Evolutionary conservation across 2,329 filamentous ascomycete genomes (phyloP).

Genomic region (Fusarium solani-melongenae): DNA sequence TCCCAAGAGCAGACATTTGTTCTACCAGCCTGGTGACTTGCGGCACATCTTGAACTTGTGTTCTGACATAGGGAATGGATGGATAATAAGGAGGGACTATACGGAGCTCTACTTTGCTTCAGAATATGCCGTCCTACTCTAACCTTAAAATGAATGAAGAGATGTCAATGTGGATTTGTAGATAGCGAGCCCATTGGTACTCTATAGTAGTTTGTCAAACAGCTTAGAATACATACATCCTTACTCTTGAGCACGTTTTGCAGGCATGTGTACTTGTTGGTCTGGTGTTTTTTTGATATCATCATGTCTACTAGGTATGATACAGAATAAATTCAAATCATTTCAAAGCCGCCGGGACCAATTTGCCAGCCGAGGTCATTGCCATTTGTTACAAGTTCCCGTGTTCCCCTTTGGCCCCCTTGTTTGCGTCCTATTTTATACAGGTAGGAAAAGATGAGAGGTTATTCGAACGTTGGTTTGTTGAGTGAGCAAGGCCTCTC

Average conservation of each 20-base stretch:
- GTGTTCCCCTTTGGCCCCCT: background rate
- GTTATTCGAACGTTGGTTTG: background rate
- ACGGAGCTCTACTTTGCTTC: background rate
- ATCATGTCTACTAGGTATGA: slow-evolving; percentile 9
- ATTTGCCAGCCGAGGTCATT: background rate
- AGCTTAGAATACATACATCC: no score
- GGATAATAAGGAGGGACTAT: background rate
- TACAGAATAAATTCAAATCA: slow-evolving; percentile 20
- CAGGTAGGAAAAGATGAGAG: slow-evolving; percentile 2
- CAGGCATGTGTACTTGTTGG: background rate
- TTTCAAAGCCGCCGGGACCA: background rate
- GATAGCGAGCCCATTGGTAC: no score
- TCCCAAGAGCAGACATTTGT: background rate
- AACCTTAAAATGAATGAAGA: background rate
- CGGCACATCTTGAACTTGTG: background rate
- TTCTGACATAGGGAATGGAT: background rate
- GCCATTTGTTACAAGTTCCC: slow-evolving; percentile 1
- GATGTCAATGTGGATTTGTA: no score
- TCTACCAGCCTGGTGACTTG: background rate
- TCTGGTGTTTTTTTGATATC: background rate
- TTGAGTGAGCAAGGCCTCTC: background rate
- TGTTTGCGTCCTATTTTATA: background rate
- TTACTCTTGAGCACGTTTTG: background rate
- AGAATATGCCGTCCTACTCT: background rate
- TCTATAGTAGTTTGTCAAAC: no score